Evolutionary conservation across 2,329 filamentous ascomycete species (phyloP).

Genomic region (Fusarium musae): DNA sequence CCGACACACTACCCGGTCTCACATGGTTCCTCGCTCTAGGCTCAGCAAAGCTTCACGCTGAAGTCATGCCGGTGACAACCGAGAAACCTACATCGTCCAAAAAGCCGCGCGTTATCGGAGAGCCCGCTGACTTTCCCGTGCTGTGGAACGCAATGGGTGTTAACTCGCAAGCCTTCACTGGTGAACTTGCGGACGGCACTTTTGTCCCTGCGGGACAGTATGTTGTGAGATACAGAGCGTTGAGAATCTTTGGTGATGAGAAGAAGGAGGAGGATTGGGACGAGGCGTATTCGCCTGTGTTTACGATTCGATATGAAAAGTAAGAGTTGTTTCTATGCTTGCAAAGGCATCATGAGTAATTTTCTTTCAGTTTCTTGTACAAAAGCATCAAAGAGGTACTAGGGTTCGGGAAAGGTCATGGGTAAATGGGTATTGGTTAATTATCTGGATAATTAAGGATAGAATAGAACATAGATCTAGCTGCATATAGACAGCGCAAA

Average conservation of each 20-base stretch:
- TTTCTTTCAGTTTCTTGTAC: conserved; percentile 8
- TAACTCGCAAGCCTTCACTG: conserved; percentile 54
- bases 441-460: neutral
- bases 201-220: conserved; percentile 63
- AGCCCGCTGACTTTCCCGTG: conserved; percentile 56
- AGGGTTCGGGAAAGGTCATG: neutral
- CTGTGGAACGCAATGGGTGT: conserved; percentile 46
- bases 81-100: conserved; percentile 39
- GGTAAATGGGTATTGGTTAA: neutral
- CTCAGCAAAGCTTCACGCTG: conserved; percentile 55
- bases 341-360: neutral
- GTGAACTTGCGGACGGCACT: conserved; percentile 57
- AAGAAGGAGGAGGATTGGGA: conserved; percentile 60
- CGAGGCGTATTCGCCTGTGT: conserved; percentile 52
- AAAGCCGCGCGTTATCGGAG: conserved; percentile 54
- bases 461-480: neutral
- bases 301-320: conserved; percentile 57
- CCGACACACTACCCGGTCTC: conserved; percentile 52
- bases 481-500: neutral
- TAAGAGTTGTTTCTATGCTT: neutral
- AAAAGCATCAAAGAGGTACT: conserved; percentile 2
- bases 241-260: conserved; percentile 63
- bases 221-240: conserved; percentile 59
- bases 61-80: conserved; percentile 54
- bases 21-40: conserved; percentile 58